These are phyloP conservation scores for Areca catechu DNA, from an alignment of 176 grass and related monocot species.

Conservation along the genomic window DNA sequence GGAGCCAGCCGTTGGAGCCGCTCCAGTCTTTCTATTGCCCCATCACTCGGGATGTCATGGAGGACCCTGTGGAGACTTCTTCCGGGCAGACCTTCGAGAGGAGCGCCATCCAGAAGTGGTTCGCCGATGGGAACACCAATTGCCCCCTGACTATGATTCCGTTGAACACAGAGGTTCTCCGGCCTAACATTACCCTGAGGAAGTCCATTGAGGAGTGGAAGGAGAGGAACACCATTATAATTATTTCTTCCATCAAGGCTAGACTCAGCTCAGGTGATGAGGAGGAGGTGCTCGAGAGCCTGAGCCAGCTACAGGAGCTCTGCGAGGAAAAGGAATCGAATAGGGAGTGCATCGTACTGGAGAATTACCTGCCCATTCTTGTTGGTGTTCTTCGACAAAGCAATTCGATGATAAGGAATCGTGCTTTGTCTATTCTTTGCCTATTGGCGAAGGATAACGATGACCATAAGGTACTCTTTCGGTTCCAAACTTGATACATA, in stretches of 20 bases:
- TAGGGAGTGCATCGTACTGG: constrained; percentile 1
- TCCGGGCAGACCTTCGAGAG: constrained; percentile 8
- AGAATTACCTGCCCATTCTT: constrained; percentile 3
- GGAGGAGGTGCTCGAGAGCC: background rate
- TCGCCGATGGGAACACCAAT: background rate
- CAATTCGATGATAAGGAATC: background rate
- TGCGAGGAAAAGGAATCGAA: background rate
- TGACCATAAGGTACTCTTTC: background rate
- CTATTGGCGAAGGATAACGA: background rate
- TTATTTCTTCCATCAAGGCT: constrained; percentile 3
- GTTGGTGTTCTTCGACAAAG: background rate
- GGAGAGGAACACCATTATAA: constrained; percentile 9
- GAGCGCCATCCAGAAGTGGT: background rate
- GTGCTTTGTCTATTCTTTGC: background rate
- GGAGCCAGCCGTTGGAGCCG: constrained; percentile 3
- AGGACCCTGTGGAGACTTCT: constrained; percentile 6
- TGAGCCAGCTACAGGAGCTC: background rate
- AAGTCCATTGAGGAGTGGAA: constrained; percentile 8
- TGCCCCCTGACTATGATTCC: constrained; percentile 1
- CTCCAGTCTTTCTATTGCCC: constrained; percentile 6
- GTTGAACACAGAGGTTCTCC: background rate
- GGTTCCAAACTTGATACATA: background rate
- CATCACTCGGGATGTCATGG: constrained; percentile 1
- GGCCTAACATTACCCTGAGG: constrained; percentile 3
- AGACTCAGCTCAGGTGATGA: background rate